phyloP scores from a whole-genome alignment of 2,329 filamentous ascomycete species.

The Zasmidium citrigriseum region DNA sequence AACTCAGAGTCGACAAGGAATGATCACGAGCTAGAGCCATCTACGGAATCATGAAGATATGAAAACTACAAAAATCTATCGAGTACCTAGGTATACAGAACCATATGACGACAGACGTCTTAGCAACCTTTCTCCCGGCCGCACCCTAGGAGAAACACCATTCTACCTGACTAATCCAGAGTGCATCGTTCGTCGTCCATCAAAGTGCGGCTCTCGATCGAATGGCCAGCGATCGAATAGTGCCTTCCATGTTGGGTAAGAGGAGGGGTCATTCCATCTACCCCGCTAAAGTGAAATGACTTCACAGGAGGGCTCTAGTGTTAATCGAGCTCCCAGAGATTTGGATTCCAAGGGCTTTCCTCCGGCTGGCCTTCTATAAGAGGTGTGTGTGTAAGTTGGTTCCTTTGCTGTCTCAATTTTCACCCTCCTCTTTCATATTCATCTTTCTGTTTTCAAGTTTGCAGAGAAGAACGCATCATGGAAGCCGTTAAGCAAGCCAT shows the following conservation, averaged over 20 bases:
- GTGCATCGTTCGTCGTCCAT: too few relatives aligned
- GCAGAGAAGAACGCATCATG: too few relatives aligned
- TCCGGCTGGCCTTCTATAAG: too few relatives aligned
- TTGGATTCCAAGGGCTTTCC: too few relatives aligned
- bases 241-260: background rate
- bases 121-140: too few relatives aligned
- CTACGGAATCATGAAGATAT: background rate
- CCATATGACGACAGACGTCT: background rate
- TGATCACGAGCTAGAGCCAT: background rate
- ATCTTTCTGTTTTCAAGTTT: too few relatives aligned
- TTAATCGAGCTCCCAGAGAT: background rate
- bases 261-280: background rate
- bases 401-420: too few relatives aligned
- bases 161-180: too few relatives aligned
- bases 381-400: too few relatives aligned
- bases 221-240: too few relatives aligned
- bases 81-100: background rate
- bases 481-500: constrained; percentile 4
- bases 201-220: too few relatives aligned
- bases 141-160: background rate
- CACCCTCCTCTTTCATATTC: too few relatives aligned
- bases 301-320: background rate
- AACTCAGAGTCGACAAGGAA: background rate
- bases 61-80: background rate
- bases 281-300: background rate